Evolutionary conservation across 305 asterid genomes (phyloP), one percentile per base, ranked within the genome.

Genomic region (Rubia occidens): DNA sequence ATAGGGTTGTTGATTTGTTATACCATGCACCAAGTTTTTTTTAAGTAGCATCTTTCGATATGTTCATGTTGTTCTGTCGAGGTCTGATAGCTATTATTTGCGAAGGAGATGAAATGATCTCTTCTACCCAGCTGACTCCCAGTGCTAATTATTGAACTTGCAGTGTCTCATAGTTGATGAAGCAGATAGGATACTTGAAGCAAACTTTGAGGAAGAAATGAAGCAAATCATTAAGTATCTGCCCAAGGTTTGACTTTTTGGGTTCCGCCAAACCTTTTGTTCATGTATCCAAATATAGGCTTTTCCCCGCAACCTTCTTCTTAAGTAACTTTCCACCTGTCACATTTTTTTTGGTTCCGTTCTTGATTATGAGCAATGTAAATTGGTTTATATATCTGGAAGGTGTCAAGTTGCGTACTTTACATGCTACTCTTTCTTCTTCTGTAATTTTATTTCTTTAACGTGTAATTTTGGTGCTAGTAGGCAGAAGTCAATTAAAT

Each of bases 101-200:
- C n/a, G 6, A n/a, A 14, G 20, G 32, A 51, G 20, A 68, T 55
- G 64, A 47, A 13, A 8, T 54, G 9, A 35, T 4, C 10, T 15
- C 2, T 9, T 6, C 18, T 35, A 14, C 29, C 62, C 56, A 70
- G 35, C 54, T 56, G 64, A 17, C 67, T 64, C 71, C 70, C 32
- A 74, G 58, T 71, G 64, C 72, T 65, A 72, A 68, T 39, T 64
- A 24, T n/a, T 64, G 37, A 8, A 71, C 80, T 75, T 81, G 90
- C 89, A 94, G 99, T 90, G 96, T 80, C 95, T 94, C 15, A 70
- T 87, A 60, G 83, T 94, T 71, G 99, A 94, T 78, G 99, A 94
- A 83, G 99, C 99, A 71, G 99, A 90, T 77, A 82, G 97, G 84
- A 89, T 94, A 71, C 72, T 94, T 81, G 97, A 94, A 85, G 90